Base-by-base conservation (phyloP, 1,284 basidiomycete species). In the Trichosporon sp. region DNA sequence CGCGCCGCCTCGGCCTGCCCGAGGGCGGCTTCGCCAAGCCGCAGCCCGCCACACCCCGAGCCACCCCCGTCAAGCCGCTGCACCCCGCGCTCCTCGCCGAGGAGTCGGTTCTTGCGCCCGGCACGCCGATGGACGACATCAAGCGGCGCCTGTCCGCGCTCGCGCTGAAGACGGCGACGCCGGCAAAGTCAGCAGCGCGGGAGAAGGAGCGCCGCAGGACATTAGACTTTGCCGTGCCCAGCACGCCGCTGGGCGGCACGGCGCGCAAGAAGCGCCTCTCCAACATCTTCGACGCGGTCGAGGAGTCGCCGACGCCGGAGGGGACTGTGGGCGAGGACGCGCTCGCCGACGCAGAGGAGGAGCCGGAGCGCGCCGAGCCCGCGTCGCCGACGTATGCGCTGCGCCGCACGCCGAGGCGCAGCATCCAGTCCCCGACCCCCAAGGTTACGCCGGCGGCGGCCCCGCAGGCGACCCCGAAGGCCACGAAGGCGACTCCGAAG, bases 1-100 rank as follows among this genome's bases (percentile, higher is more conserved):
- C 81, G 11, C 75, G 79, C 31, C 71, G 71, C 9, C 73, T 82
- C 2, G 79, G 78, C n/a, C 67, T 72, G 4, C 77, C 76, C 3
- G 77, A 77, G 0, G 51, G 67, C 2, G 73, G 70, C 3, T 81
- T 81, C 77, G 74, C 75, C 29, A 68, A 69, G 15, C 75, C 76
- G 21, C 68, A 44, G 42, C 68, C 5, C n/a, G 12, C 5, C 29
- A 56, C 27, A 15, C 42, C n/a, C 29, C 51, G 38, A 34, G 62
- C 47, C 25, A 68, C 62, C 5, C 62, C 25, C 12, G 7, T 72
- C 3, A 76, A 77, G n/a, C 75, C 77, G 1, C 56, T 66, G 32
- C 80, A 80, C 63, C 76, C 71, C 15, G 78, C 78, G 12, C 68
- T 80, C 7, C 60, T 64, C 3, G 64, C 72, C 0, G 69, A 72